Evolutionary conservation across 495 filamentous ascomycete genomes (phyloP), one percentile per base, ranked within the genome.

Genomic region (Chaetomium cochliodes): DNA sequence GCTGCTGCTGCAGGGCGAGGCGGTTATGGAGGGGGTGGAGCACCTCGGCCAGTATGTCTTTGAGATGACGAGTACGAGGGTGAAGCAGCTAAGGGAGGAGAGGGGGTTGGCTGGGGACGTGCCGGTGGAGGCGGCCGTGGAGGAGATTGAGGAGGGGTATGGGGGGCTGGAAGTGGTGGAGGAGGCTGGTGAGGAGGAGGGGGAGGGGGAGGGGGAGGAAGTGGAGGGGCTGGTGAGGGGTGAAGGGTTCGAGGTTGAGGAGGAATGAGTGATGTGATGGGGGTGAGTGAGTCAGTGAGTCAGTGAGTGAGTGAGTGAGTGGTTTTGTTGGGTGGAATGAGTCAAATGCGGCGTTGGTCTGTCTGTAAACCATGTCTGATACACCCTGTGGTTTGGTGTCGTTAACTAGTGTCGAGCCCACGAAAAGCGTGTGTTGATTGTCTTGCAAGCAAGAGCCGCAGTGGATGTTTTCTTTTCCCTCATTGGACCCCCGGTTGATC

Each of bases 11-110:
- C 75, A 74, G 5, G 80, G 78, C 5, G 77, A 84, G 72, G 76
- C 81, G 59, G 82, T 85, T 9, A 98, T 98, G 91, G 90, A 91
- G 70, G 86, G 90, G 37, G 86, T 97, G 9, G 94, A 97, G 78
- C 94, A 98, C 81, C 77, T 98, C 42, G 96, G 94, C 6, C 90
- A 97, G 78, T 98, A 97, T 78, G 94, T 98, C 25, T 96, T 87
- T 77, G 92, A 98, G 78, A 98, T 98, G 92, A 93, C 93, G 15
- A 82, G 88, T 69, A 90, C 92, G 23, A 94, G 90, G 74, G 77
- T 97, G 8, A 74, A 79, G 71, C 78, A 83, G 71, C 59, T 84
- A 55, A 72, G 76, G 46, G 78, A 72, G 39, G 78, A 82, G 65
- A 69, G 77, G 52, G 77, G 76, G 12, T 63, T 81, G 46, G 62